Evolutionary conservation across 768 basidiomycete genomes (phyloP).

Genomic region (Tricholoma saponaceum): DNA sequence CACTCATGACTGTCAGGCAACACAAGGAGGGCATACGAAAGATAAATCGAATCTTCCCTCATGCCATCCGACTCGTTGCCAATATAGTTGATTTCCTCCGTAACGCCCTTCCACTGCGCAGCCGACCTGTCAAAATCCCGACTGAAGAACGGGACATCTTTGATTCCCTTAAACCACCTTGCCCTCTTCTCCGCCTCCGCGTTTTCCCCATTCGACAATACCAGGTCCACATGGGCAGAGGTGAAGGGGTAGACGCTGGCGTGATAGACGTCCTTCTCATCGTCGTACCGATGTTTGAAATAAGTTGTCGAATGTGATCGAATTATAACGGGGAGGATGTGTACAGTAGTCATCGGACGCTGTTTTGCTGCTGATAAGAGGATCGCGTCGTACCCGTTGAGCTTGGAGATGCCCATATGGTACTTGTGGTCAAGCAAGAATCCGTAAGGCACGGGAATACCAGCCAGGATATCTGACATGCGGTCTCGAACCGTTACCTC

Average conservation of each 20-base stretch:
- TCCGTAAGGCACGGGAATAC: slow-evolving; percentile 18
- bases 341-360: slow-evolving; percentile 9
- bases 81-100: slow-evolving; percentile 11
- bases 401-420: slow-evolving; percentile 16
- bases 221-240: slow-evolving; percentile 1
- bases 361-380: slow-evolving; percentile 10
- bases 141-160: slow-evolving; percentile 2
- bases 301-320: not conserved
- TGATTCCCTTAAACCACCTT: not conserved
- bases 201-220: not conserved
- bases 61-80: slow-evolving; percentile 22
- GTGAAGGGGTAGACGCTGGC: not conserved
- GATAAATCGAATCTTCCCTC: slow-evolving; percentile 19
- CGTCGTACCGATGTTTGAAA: not conserved
- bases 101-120: not conserved
- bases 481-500: not conserved
- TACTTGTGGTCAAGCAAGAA: slow-evolving; percentile 23
- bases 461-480: not conserved
- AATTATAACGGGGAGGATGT: slow-evolving; percentile 10
- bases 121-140: slow-evolving; percentile 8
- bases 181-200: not conserved
- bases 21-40: slow-evolving; percentile 21
- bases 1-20: not conserved
- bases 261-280: not conserved
- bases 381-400: slow-evolving; percentile 21